Evolutionary conservation across 345 rosid genomes (phyloP), one percentile per base, ranked within the genome.

Genomic region (Rhizophora apiculata): DNA sequence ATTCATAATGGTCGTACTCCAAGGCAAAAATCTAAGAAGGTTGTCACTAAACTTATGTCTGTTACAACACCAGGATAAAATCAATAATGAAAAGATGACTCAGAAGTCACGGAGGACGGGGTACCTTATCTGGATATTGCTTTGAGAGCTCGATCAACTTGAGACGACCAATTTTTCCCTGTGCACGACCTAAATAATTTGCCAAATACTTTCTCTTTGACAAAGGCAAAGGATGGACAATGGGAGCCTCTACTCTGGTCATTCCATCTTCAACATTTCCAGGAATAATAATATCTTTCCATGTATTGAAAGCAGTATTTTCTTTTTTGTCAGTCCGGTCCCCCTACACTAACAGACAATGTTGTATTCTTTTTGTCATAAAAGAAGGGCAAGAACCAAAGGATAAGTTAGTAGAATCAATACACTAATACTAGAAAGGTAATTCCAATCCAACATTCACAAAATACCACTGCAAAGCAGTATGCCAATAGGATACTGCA

Each of bases 251-350:
- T 26, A 54, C 64, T 79, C 69, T 83, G 22, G 93, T 90, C 96
- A 95, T 95, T 53, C 85, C 91, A 79, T 95, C 96, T 60, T 92
- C 96, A 32, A 95, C 84, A 68, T 95, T 91, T 64, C 98, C 98
- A 32, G 98, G 98, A 78, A 93, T 89, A 67, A 93, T 87, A 69
- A 93, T 88, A 77, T 92, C 99, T 81, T 95, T 95, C 99, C 99
- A 95, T 62, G 99, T 87, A 81, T 86, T 90, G 60, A 92, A 95
- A 56, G 99, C 96, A 80, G 87, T 92, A 10, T 82, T 80, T 70
- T 87, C 94, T 85, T 82, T 89, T 87, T 88, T 92, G 74, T 92
- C 99, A 72, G 99, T 95, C 72, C 98, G 83, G 74, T 95, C 97
- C 61, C 92, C 99, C 99, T 95, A 81, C 81, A 78, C 63, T 74